phyloP scores from a whole-genome alignment of 495 filamentous ascomycete species.

The Massariosphaeria phaeospora region DNA sequence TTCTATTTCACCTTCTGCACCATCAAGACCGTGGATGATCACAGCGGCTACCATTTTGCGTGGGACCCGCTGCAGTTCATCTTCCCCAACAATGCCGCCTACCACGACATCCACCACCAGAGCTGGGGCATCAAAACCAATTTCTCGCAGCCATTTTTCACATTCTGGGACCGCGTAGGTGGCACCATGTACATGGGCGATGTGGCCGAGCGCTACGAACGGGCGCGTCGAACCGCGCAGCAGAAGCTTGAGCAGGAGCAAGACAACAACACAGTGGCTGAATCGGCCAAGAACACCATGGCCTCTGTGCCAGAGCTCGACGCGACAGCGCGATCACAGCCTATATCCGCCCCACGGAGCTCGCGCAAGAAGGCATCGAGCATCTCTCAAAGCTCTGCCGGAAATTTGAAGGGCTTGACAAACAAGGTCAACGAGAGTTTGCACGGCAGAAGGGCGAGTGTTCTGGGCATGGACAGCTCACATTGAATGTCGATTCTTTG shows the following conservation, averaged over 20 bases:
- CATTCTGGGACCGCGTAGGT: conserved; percentile 71
- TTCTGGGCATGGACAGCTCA: conserved; percentile 33
- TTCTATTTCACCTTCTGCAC: conserved; percentile 78
- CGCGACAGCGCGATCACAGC: conserved; percentile 7
- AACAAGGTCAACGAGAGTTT: conserved; percentile 42
- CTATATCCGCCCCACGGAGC: conserved; percentile 23
- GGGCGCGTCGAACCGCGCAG: conserved; percentile 36
- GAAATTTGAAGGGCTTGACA: conserved; percentile 41
- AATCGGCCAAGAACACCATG: conserved; percentile 2
- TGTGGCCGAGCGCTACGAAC: conserved; percentile 47
- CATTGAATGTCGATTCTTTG: background rate
- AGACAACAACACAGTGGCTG: background rate
- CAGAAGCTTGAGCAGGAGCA: conserved; percentile 33
- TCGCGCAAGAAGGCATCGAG: conserved; percentile 36
- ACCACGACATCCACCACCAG: conserved; percentile 98
- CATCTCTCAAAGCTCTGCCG: conserved; percentile 30
- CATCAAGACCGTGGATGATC: conserved; percentile 95
- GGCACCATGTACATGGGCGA: conserved; percentile 68
- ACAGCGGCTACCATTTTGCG: conserved; percentile 91
- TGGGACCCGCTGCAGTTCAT: conserved; percentile 91
- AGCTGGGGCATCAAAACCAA: conserved; percentile 94
- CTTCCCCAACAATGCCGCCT: conserved; percentile 87
- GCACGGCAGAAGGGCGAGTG: conserved; percentile 35
- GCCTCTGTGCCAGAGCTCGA: conserved; percentile 7
- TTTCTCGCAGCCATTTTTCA: conserved; percentile 79